Evolutionary conservation across 345 rosid genomes (phyloP).

Genomic region (Psidium guajava): DNA sequence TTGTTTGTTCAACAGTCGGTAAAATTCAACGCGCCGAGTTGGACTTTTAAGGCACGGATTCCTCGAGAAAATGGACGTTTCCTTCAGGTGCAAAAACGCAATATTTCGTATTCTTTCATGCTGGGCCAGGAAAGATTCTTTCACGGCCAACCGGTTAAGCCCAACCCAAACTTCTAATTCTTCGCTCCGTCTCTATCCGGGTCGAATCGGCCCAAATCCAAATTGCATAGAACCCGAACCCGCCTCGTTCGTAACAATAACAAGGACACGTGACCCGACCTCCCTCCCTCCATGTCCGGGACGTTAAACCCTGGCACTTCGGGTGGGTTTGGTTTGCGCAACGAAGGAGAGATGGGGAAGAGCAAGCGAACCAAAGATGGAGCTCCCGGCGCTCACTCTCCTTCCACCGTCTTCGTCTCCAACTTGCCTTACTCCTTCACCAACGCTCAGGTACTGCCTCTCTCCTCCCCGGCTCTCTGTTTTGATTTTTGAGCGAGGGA

Average conservation of each 20-base stretch:
- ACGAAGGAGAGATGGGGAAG: slow-evolving; percentile 10
- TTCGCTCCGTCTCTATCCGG: not conserved
- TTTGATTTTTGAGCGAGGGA: not conserved
- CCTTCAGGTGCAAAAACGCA: not conserved
- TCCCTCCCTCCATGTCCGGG: not conserved
- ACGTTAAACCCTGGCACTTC: not conserved
- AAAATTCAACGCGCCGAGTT: not conserved
- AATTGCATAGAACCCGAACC: not conserved
- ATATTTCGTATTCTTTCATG: not conserved
- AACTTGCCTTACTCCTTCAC: slow-evolving; percentile 83
- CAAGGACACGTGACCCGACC: too few relatives aligned
- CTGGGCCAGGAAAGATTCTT: not conserved
- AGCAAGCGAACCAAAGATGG: slow-evolving; percentile 27
- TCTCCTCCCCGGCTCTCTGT: not conserved
- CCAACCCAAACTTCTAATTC: not conserved
- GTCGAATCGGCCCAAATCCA: not conserved
- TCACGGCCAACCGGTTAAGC: not conserved
- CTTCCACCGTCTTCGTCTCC: slow-evolving; percentile 65
- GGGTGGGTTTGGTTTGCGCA: not conserved
- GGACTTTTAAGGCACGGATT: not conserved
- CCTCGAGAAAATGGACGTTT: not conserved
- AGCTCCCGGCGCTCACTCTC: slow-evolving; percentile 33
- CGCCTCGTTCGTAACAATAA: not conserved
- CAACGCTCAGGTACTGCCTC: slow-evolving; percentile 52
- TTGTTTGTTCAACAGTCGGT: not conserved